Evolutionary conservation across 2,329 filamentous ascomycete genomes (phyloP).

Genomic region (Aspergillus clavatus): DNA sequence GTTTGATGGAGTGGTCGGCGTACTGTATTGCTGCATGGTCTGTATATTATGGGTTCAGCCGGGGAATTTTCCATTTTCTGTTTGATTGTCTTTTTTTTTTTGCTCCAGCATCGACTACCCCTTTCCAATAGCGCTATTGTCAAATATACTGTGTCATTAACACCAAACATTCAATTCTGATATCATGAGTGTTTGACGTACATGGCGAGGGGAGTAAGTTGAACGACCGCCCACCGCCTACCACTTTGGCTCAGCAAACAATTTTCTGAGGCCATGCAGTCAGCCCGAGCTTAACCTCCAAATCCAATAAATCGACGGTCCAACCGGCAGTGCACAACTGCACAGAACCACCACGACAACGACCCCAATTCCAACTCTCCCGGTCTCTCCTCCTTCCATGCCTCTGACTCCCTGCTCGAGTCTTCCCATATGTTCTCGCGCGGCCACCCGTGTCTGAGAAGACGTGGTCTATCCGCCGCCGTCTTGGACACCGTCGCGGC

Average conservation of each 20-base stretch:
- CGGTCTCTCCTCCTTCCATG: slow-evolving; percentile 12
- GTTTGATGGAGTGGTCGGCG: background rate
- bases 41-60: too few relatives aligned
- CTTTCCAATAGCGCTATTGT: background rate
- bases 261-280: slow-evolving; percentile 15
- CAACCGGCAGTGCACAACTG: slow-evolving; percentile 1
- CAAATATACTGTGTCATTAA: too few relatives aligned
- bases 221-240: slow-evolving; percentile 22
- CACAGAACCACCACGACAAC: background rate
- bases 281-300: slow-evolving; percentile 6
- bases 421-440: slow-evolving; percentile 40
- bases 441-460: slow-evolving; percentile 39
- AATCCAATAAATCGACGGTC: background rate
- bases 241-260: slow-evolving; percentile 14
- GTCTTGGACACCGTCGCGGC: slow-evolving; percentile 34
- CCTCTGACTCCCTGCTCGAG: slow-evolving; percentile 12
- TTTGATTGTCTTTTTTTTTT: background rate
- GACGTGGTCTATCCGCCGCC: slow-evolving; percentile 32
- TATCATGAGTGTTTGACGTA: too few relatives aligned
- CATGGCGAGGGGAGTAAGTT: background rate
- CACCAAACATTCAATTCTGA: background rate
- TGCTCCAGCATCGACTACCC: background rate
- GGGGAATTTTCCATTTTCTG: too few relatives aligned
- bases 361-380: slow-evolving; percentile 1
- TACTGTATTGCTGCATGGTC: too few relatives aligned